Base-by-base conservation (phyloP, 768 basidiomycete genomes). In the Clathrus columnatus region DNA sequence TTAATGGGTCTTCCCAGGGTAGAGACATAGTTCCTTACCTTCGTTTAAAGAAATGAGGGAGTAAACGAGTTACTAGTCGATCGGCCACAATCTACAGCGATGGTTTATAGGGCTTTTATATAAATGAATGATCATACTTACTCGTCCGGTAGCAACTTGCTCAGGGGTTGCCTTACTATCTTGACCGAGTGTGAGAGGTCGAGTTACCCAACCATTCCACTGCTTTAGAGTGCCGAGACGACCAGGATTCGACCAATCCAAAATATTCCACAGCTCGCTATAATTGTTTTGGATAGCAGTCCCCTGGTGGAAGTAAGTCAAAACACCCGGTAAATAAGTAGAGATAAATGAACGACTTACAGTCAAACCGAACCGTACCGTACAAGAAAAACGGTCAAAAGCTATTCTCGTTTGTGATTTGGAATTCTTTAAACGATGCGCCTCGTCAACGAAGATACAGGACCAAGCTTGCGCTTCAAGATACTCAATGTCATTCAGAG, bases 231-330 rank as follows among this genome's bases (percentile, higher is more conserved):
- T 83, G 0, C 94, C 95, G 7, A 95, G 67, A 23, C 73, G 72
- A 0, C 84, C 88, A 0, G 92, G 91, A 58, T 84, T 87, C n/a
- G 86, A 85, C 87, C 91, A 97, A 64, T 95, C 83, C 28, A 97
- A 70, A 29, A 99, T 83, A 0, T 90, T 88, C 87, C 91, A 94
- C 61, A 97, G 73, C 66, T 98, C 95, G 43, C 80, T 77, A 64
- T 94, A 93, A 0, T 83, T 80, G 61, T 97, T 99, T 64, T 98
- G 95, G 30, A 87, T 78, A 7, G 83, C 77, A n/a, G 77, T 80
- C 5, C 66, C 67, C 45, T 59, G 50, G 3, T 32, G 17, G 6
- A 43, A 10, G 55, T 45, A 26, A 16, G 28, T 18, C 14, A 57
- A 32, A 29, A 23, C 32, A 21, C 77, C 47, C 44, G 14, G 27